Evolutionary conservation across 2,329 filamentous ascomycete genomes (phyloP).

Genomic region (Seiridium unicorne): DNA sequence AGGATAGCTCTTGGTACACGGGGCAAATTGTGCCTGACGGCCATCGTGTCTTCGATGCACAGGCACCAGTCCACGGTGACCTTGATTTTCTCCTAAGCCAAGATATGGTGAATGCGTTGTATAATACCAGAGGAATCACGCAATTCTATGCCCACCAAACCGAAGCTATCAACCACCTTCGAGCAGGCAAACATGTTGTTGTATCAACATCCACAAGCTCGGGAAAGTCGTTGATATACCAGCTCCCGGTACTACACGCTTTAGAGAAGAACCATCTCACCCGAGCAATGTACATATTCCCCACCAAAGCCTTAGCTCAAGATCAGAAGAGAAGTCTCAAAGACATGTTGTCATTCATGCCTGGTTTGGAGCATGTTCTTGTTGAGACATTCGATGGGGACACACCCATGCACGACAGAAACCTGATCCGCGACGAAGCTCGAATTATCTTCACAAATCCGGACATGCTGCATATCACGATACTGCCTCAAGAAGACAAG

Average conservation of each 20-base stretch:
- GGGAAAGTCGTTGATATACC: conserved; percentile 97
- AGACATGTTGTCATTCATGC: conserved; percentile 79
- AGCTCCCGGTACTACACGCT: conserved; percentile 85
- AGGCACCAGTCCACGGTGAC: conserved; percentile 78
- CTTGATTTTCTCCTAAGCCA: conserved; percentile 86
- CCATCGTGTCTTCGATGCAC: conserved; percentile 85
- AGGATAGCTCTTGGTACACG: conserved; percentile 81
- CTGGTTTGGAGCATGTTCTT: conserved; percentile 68
- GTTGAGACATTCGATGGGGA: conserved; percentile 97
- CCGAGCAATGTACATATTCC: conserved; percentile 96
- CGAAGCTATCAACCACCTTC: conserved; percentile 85
- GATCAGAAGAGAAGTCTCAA: conserved; percentile 88
- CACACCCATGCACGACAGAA: conserved; percentile 77
- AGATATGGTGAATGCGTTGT: conserved; percentile 89
- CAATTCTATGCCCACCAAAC: conserved; percentile 89
- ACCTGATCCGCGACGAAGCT: conserved; percentile 80
- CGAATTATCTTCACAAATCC: conserved; percentile 97
- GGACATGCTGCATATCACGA: conserved; percentile 94
- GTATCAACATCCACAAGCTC: conserved; percentile 95
- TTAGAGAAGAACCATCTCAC: conserved; percentile 75
- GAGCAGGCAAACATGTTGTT: conserved; percentile 82
- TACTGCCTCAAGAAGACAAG: conserved; percentile 84
- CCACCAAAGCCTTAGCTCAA: conserved; percentile 93
- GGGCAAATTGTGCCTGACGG: conserved; percentile 92
- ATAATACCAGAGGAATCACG: conserved; percentile 85